phyloP scores from a whole-genome alignment of 495 filamentous ascomycete genomes.

The Trichoderma erinaceum region DNA sequence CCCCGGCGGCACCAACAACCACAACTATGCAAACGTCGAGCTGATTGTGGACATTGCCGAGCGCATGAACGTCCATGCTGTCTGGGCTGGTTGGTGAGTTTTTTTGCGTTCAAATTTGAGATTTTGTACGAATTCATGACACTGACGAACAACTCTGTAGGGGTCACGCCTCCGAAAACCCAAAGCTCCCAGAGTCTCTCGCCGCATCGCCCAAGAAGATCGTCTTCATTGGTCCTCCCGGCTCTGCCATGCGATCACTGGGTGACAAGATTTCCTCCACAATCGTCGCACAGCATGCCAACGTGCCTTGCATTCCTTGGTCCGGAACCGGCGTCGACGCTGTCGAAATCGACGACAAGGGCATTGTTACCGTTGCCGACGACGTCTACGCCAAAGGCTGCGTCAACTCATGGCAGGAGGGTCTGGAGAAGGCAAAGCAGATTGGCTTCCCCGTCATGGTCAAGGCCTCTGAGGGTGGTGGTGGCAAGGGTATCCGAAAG shows the following conservation, averaged over 20 bases:
- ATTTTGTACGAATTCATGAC: not conserved
- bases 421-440: conserved; percentile 73
- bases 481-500: conserved; percentile 98
- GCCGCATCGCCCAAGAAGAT: conserved; percentile 96
- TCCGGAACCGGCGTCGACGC: conserved; percentile 85
- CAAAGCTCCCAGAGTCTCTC: conserved; percentile 89
- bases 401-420: conserved; percentile 80
- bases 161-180: conserved; percentile 99
- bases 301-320: conserved; percentile 98
- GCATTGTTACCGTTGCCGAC: conserved; percentile 87
- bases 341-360: conserved; percentile 69
- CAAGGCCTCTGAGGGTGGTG: conserved; percentile 99
- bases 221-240: conserved; percentile 95
- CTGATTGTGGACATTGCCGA: conserved; percentile 99
- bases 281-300: conserved; percentile 96
- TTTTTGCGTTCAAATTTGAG: not conserved
- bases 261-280: conserved; percentile 99
- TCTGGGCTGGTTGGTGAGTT: conserved; percentile 95
- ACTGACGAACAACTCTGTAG: conserved; percentile 24
- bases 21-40: conserved; percentile 99
- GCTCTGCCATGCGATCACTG: conserved; percentile 96
- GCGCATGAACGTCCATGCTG: conserved; percentile 94
- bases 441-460: conserved; percentile 99
- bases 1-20: conserved; percentile 99
- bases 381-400: conserved; percentile 87